A percentile compares a stretch with the other conserved stretches of the same genome.
phyloP scores from a whole-genome alignment of 1,284 basidiomycete species.

The Puccinia novopanici region DNA sequence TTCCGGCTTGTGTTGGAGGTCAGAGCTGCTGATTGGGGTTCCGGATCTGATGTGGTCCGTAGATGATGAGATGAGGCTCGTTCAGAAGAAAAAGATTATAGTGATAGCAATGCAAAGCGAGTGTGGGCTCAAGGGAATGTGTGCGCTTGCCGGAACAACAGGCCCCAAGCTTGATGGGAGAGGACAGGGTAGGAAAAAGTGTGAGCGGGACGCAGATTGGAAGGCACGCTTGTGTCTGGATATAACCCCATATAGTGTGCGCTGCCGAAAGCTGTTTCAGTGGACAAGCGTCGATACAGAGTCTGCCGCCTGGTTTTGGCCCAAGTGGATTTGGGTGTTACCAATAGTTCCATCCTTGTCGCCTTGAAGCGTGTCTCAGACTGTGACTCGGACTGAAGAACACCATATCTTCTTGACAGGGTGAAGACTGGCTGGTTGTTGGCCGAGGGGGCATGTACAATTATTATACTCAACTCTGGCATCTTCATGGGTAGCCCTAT shows the following conservation, averaged over 20 bases:
- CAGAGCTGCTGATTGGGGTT: background rate
- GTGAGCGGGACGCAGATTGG: background rate
- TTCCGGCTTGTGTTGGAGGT: background rate
- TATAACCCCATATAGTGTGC: background rate
- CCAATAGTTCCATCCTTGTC: background rate
- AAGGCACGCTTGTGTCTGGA: background rate
- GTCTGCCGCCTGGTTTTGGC: slow-evolving; percentile 14
- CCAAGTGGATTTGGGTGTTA: background rate
- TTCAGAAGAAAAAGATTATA: background rate
- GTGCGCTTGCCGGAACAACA: background rate
- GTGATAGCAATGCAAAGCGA: slow-evolving; percentile 6
- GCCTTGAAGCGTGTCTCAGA: slow-evolving; percentile 9
- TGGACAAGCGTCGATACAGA: slow-evolving; percentile 1
- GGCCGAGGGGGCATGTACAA: no score
- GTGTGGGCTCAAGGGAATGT: background rate
- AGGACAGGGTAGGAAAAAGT: no score
- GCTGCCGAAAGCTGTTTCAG: background rate
- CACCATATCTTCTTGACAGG: no score
- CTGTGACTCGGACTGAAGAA: background rate
- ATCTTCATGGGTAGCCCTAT: no score
- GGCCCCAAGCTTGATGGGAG: background rate
- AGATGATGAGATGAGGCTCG: background rate
- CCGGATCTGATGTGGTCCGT: background rate
- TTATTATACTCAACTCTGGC: no score
- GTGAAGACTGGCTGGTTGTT: no score